Evolutionary conservation across 192 early-diverging fungal species (phyloP).

Genomic region (Podila horticola): DNA sequence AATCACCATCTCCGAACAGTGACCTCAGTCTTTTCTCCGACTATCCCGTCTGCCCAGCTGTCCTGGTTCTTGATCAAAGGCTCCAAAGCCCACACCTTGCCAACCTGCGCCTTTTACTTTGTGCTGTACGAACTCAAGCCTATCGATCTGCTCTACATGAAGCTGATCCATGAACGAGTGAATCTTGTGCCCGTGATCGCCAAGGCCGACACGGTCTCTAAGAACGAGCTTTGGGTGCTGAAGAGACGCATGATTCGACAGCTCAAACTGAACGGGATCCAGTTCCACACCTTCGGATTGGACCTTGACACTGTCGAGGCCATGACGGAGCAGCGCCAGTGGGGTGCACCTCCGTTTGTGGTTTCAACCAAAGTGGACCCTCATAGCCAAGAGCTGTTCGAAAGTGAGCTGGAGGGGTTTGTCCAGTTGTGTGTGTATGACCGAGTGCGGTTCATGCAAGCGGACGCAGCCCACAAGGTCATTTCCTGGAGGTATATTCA

Average conservation of each 20-base stretch:
- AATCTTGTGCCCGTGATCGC: conserved; percentile 94
- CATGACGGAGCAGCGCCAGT: conserved; percentile 2
- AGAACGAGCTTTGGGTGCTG: conserved; percentile 82
- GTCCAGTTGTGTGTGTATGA: conserved; percentile 15
- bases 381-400: background rate
- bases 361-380: conserved; percentile 4
- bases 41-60: conserved; percentile 23
- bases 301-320: conserved; percentile 8
- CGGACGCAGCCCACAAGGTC: conserved; percentile 16
- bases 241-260: conserved; percentile 73
- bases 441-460: conserved; percentile 8
- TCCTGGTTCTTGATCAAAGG: conserved; percentile 24
- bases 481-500: conserved; percentile 14
- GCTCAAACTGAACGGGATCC: conserved; percentile 16
- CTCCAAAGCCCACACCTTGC: conserved; percentile 8
- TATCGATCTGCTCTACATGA: conserved; percentile 95
- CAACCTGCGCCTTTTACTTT: conserved; percentile 25
- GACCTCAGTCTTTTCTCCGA: conserved; percentile 19
- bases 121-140: conserved; percentile 62
- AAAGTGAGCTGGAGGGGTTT: conserved; percentile 10
- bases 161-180: conserved; percentile 87
- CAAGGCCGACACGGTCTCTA: conserved; percentile 91
- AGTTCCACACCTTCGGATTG: conserved; percentile 12
- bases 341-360: conserved; percentile 15
- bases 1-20: conserved; percentile 17